Evolutionary conservation across 305 asterid genomes (phyloP).

Genomic region (Fraxinus sp.): DNA sequence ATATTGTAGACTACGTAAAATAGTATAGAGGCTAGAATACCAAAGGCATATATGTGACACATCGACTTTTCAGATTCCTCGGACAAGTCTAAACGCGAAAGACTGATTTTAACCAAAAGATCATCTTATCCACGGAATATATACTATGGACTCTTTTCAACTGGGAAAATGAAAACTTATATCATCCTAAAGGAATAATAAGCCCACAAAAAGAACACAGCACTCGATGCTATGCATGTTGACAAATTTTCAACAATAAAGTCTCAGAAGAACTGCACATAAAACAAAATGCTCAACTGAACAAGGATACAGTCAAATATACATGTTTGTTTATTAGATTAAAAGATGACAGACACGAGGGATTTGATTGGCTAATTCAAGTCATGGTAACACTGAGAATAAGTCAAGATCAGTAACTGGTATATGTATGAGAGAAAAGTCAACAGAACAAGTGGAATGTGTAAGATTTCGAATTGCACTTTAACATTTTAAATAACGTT

Average conservation of each 20-base stretch:
- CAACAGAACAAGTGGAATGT: neutral
- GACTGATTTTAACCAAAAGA: neutral
- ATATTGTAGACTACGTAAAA: neutral
- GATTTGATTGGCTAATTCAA: neutral
- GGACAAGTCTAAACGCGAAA: neutral
- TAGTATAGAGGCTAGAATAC: neutral
- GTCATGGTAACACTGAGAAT: neutral
- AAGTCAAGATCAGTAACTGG: neutral
- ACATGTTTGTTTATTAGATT: neutral
- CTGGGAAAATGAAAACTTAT: neutral
- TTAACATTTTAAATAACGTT: neutral
- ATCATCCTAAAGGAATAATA: neutral
- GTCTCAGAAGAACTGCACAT: neutral
- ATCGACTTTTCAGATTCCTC: neutral
- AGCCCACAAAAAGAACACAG: neutral
- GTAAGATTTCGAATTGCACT: neutral
- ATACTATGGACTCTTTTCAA: neutral
- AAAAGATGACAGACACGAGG: neutral
- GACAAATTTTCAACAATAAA: neutral
- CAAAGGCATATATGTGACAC: neutral
- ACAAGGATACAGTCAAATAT: neutral
- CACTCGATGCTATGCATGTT: neutral
- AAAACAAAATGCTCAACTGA: neutral
- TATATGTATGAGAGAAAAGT: neutral
- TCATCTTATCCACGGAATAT: neutral